phyloP scores from a whole-genome alignment of 352 stramenopile genomes.

The Aphanomyces invadans region DNA sequence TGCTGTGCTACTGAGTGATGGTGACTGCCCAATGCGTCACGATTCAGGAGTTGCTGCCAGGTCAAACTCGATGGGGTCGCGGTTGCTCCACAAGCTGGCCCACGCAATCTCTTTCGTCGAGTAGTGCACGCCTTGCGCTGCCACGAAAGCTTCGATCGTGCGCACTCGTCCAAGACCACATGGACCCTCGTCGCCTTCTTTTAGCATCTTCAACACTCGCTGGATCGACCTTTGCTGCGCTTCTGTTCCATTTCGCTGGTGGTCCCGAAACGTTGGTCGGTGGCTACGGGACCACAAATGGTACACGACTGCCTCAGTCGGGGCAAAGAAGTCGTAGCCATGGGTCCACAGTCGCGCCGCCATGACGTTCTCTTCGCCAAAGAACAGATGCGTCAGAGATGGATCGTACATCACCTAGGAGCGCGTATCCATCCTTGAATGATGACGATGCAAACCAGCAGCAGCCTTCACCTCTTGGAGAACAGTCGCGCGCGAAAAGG shows the following conservation, averaged over 20 bases:
- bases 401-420: slow-evolving; percentile 84
- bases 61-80: slow-evolving; percentile 58
- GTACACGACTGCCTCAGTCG: slow-evolving; percentile 62
- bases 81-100: slow-evolving; percentile 44
- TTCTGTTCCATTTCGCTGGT: slow-evolving; percentile 14
- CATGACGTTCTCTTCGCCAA: slow-evolving; percentile 91
- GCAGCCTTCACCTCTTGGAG: slow-evolving; percentile 38
- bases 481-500: slow-evolving; percentile 46
- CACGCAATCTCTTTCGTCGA: slow-evolving; percentile 36
- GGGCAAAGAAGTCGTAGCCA: slow-evolving; percentile 89
- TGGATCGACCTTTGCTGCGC: slow-evolving; percentile 4
- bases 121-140: slow-evolving; percentile 49
- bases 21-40: background rate
- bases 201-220: background rate
- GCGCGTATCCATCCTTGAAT: no score
- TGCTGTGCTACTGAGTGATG: background rate
- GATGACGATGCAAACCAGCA: background rate
- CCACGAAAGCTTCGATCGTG: slow-evolving; percentile 41
- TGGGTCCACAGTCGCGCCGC: slow-evolving; percentile 84
- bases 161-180: slow-evolving; percentile 32
- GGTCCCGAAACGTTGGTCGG: slow-evolving; percentile 65
- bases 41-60: slow-evolving; percentile 26
- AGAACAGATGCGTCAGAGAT: slow-evolving; percentile 85
- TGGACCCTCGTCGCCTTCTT: background rate
- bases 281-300: slow-evolving; percentile 86